These are phyloP conservation scores for Coccomyxa sp. DNA, from an alignment of 139 green algal genomes.

Conservation along the genomic window DNA sequence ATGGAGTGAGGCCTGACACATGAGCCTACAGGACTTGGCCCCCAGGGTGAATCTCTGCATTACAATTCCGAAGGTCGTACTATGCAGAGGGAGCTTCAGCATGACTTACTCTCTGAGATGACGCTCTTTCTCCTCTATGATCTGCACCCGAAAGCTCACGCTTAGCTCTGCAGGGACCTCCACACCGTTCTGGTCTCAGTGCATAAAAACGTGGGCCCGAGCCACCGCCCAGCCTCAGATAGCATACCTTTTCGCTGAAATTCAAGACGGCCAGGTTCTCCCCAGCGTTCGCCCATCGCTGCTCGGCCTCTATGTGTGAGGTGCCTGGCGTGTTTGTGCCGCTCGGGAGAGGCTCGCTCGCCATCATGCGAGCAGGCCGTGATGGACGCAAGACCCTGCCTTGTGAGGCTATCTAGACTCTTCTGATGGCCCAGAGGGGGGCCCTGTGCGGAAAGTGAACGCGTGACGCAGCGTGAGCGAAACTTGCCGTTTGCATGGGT, in stretches of 20 bases:
- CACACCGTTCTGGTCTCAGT: not conserved
- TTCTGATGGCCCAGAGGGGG: too few relatives aligned
- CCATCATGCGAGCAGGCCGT: too few relatives aligned
- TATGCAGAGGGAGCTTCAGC: not conserved
- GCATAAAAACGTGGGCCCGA: not conserved
- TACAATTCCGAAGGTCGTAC: not conserved
- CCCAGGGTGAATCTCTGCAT: too few relatives aligned
- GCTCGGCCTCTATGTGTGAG: not conserved
- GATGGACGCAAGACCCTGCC: too few relatives aligned
- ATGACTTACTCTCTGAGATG: slow-evolving; percentile 40
- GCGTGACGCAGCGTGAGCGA: too few relatives aligned
- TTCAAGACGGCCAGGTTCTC: not conserved
- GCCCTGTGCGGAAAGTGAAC: too few relatives aligned
- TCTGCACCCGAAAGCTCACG: slow-evolving; percentile 10
- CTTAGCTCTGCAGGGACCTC: not conserved
- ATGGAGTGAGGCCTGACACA: too few relatives aligned
- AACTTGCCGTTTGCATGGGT: too few relatives aligned
- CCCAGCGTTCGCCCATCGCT: slow-evolving; percentile 7
- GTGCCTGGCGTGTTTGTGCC: too few relatives aligned
- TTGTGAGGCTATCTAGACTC: too few relatives aligned
- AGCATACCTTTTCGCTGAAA: not conserved
- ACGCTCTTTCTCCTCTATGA: slow-evolving; percentile 53
- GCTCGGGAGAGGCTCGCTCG: too few relatives aligned
- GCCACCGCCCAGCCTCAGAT: not conserved
- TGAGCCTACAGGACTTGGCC: too few relatives aligned